phyloP scores from a whole-genome alignment of 495 filamentous ascomycete species.

The Pseudomonodictys pantanalensis region DNA sequence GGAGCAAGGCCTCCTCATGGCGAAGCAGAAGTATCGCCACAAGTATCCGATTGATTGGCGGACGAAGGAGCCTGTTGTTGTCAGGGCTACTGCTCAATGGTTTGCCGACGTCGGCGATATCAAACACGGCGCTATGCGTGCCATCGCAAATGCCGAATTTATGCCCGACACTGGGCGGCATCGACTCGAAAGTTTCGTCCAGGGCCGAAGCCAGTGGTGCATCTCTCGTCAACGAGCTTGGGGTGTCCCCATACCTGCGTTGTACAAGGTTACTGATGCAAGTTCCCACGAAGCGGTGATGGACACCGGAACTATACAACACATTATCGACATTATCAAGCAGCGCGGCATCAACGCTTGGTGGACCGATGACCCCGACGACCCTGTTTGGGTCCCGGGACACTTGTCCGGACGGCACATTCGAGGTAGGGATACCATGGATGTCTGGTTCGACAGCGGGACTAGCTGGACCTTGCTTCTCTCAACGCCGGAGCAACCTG shows the following conservation, averaged over 20 bases:
- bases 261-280: conserved; percentile 63
- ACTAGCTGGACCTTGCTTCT: conserved; percentile 78
- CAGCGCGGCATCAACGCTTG: conserved; percentile 81
- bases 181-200: conserved; percentile 77
- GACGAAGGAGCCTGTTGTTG: conserved; percentile 85
- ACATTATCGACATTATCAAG: conserved; percentile 78
- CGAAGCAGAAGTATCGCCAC: conserved; percentile 68
- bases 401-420: conserved; percentile 54
- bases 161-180: conserved; percentile 68
- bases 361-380: conserved; percentile 80
- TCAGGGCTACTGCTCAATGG: conserved; percentile 94
- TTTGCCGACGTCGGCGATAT: conserved; percentile 88
- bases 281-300: conserved; percentile 62
- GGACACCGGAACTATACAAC: conserved; percentile 72
- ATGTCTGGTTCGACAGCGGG: conserved; percentile 99
- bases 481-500: conserved; percentile 44
- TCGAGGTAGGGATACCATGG: conserved; percentile 95
- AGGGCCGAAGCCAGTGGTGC: conserved; percentile 92
- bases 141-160: conserved; percentile 71
- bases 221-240: conserved; percentile 96
- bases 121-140: conserved; percentile 63
- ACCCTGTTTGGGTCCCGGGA: conserved; percentile 68
- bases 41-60: conserved; percentile 99
- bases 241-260: conserved; percentile 91
- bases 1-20: conserved; percentile 54